These are phyloP conservation scores for Kazachstania viticola DNA, from an alignment of 805 yeast genomes.

Conservation along the genomic window DNA sequence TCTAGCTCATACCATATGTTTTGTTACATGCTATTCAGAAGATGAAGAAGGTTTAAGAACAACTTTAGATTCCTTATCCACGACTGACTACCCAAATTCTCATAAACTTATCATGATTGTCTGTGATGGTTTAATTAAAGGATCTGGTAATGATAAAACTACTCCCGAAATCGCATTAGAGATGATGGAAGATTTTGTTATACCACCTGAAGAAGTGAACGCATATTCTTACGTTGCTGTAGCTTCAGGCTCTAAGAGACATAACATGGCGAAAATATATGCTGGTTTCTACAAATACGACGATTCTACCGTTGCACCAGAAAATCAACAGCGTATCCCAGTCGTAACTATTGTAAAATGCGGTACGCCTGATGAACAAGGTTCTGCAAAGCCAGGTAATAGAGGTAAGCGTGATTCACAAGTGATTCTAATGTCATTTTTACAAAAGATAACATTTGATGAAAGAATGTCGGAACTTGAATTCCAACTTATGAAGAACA, in stretches of 20 bases:
- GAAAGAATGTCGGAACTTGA: slow-evolving; percentile 92
- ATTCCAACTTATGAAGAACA: slow-evolving; percentile 58
- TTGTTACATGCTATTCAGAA: slow-evolving; percentile 93
- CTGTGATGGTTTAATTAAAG: slow-evolving; percentile 92
- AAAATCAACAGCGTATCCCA: slow-evolving; percentile 80
- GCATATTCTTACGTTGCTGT: slow-evolving; percentile 90
- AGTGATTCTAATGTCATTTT: slow-evolving; percentile 77
- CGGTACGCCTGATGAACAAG: slow-evolving; percentile 74
- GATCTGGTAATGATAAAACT: slow-evolving; percentile 77
- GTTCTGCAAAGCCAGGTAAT: slow-evolving; percentile 72
- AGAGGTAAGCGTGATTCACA: slow-evolving; percentile 96
- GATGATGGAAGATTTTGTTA: slow-evolving; percentile 73
- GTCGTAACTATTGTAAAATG: slow-evolving; percentile 70
- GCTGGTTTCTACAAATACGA: slow-evolving; percentile 89
- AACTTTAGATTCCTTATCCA: slow-evolving; percentile 85
- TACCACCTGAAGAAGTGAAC: slow-evolving; percentile 62
- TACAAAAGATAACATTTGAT: slow-evolving; percentile 78
- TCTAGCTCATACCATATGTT: slow-evolving; percentile 56
- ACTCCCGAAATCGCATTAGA: slow-evolving; percentile 85
- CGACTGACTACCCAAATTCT: slow-evolving; percentile 90
- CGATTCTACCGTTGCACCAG: slow-evolving; percentile 59
- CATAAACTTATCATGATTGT: slow-evolving; percentile 77
- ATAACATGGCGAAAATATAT: slow-evolving; percentile 94
- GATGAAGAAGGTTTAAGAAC: slow-evolving; percentile 77
- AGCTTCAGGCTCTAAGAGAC: slow-evolving; percentile 88